Base-by-base conservation (phyloP, 306 rosid species). In the Quercus dentata region DNA sequence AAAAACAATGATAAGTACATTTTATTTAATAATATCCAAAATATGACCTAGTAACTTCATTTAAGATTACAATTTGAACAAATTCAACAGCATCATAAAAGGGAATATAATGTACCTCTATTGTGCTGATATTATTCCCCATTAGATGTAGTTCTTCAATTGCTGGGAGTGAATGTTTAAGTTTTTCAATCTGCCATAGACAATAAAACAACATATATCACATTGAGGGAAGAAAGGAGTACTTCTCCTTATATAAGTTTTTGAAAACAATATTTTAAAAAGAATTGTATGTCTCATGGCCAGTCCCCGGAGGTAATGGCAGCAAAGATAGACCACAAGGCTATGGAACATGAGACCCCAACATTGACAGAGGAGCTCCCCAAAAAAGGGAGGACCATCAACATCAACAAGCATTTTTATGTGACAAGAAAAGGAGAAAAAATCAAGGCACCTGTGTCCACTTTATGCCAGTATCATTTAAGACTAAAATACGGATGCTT, bases 81-180 rank as follows among this genome's bases (percentile, higher is more conserved):
- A 74, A 70, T 76, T 38, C 61, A 25, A 74, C 77, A 83, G 63
- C 71, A 58, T 5, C 35, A 76, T 25, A 73, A 54, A 85, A 76
- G 35, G 20, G 67, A 75, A 75, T 56, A 59, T n/a, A 84, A 73
- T 58, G 44, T 84, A 92, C 99, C 92, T 75, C 68, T 77, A 93
- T 83, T 79, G 78, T 78, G 85, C 97, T 91, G 76, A 93, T 90
- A 57, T 80, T 81, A 85, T 93, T 95, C 64, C 93, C 93, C 94
- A 93, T 84, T 33, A 93, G 90, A 87, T 95, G 98, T 71, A 93
- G 92, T 84, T 95, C 99, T 87, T 92, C 98, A 49, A 95, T 81
- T 76, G 86, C 74, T 80, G 94, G 84, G 74, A 95, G 84, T 25
- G 94, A 85, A 30, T 74, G 83, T 71, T 88, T 83, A 78, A 92